Conservation (phyloP, 1,284 basidiomycete species). For the Calocybe gambosa region DNA sequence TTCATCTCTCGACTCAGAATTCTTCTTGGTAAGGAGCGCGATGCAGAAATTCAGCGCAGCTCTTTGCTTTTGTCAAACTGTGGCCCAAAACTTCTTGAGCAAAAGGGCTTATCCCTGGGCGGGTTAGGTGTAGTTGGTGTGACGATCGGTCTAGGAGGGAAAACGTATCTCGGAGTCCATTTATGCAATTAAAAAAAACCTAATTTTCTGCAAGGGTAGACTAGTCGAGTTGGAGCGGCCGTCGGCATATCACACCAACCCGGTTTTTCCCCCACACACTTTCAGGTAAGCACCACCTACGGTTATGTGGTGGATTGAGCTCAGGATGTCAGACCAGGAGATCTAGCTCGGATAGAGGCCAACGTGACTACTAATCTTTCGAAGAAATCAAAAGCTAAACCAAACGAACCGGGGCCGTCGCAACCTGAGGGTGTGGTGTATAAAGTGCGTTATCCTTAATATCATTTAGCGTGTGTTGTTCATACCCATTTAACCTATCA, state of each 20-base stretch:
- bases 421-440: slow-evolving; percentile 77
- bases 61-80: slow-evolving; percentile 81
- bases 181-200: not conserved
- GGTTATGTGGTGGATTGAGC: slow-evolving; percentile 6
- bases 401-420: slow-evolving; percentile 32
- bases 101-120: slow-evolving; percentile 77
- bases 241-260: slow-evolving; percentile 67
- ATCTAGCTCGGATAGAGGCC: slow-evolving; percentile 80
- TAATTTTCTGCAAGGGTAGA: slow-evolving; percentile 38
- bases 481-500: slow-evolving; percentile 22
- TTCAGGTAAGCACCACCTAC: slow-evolving; percentile 49
- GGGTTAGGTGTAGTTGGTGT: slow-evolving; percentile 68
- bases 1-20: slow-evolving; percentile 71
- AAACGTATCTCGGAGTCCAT: slow-evolving; percentile 59
- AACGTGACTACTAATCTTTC: slow-evolving; percentile 39
- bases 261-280: slow-evolving; percentile 78
- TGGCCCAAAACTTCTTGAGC: slow-evolving; percentile 78
- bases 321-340: slow-evolving; percentile 52
- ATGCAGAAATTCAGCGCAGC: slow-evolving; percentile 79
- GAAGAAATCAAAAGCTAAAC: slow-evolving; percentile 39
- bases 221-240: slow-evolving; percentile 85
- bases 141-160: slow-evolving; percentile 83
- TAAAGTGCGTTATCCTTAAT: slow-evolving; percentile 40
- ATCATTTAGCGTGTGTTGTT: slow-evolving; percentile 1
- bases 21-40: slow-evolving; percentile 68